These are phyloP conservation scores for Pyrenophora graminea DNA, from an alignment of 2,329 filamentous ascomycete genomes.

Conservation along the genomic window DNA sequence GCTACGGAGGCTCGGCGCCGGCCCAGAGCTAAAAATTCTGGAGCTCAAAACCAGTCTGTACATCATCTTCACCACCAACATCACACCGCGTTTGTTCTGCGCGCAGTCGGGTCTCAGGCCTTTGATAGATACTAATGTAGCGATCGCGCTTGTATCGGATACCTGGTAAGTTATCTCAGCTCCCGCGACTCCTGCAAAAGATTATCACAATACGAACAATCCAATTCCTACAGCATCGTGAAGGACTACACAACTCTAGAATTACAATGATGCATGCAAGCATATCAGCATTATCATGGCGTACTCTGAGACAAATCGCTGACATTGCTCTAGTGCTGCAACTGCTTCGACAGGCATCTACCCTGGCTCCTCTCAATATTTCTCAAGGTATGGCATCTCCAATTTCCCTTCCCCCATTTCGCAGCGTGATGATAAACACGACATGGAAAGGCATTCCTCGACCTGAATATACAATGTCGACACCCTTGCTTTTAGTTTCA, in stretches of 20 bases:
- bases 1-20: conserved; percentile 28
- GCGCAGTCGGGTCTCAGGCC: conserved; percentile 8
- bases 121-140: conserved; percentile 20
- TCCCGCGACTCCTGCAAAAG: conserved; percentile 42
- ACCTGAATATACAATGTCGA: conserved; percentile 67
- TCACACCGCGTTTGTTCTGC: conserved; percentile 21
- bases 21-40: conserved; percentile 30
- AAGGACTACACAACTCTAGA: conserved; percentile 59
- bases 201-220: conserved; percentile 56
- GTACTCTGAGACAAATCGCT: conserved; percentile 14
- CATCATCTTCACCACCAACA: conserved; percentile 14
- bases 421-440: conserved; percentile 63
- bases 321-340: conserved; percentile 20
- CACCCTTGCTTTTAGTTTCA: conserved; percentile 67
- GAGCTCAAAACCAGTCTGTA: conserved; percentile 19
- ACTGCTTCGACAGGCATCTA: neutral
- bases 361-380: conserved; percentile 1
- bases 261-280: conserved; percentile 58
- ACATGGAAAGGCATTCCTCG: conserved; percentile 72
- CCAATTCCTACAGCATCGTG: conserved; percentile 62
- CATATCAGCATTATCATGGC: conserved; percentile 7
- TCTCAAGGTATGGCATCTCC: conserved; percentile 49
- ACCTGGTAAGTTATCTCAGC: conserved; percentile 22
- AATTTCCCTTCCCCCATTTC: conserved; percentile 12
- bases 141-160: conserved; percentile 5